Base-by-base conservation (phyloP, 2,329 filamentous ascomycete species). In the Botrytis galanthina region DNA sequence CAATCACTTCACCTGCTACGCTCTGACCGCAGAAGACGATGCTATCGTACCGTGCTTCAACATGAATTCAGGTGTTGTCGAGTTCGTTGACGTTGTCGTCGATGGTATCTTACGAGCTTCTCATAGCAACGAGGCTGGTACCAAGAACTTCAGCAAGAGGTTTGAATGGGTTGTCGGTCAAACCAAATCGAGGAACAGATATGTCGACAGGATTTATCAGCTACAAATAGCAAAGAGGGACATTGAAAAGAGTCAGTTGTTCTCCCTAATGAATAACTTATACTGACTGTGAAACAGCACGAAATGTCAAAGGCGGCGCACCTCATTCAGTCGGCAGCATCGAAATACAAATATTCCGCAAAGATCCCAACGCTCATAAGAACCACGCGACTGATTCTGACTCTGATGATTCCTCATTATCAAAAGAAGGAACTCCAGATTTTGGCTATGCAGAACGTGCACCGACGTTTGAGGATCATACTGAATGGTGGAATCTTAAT, bases 101-200 rank as follows among this genome's bases (percentile, higher is more conserved):
- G 79, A 80, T 71, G 79, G 80, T 5, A 73, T 80, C 57, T 60
- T 79, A 18, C 75, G 79, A 37, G 74, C 75, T n/a, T 77, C 74
- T 3, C 54, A 57, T n/a, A 67, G 48, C 39, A 66, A 74, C 32
- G 73, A 59, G 26, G 62, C 39, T 46, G 29, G 48, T 8, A 72
- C 39, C 6, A 29, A 20, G 14, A 44, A 59, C 4, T 68, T 59
- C 10, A 59, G 29, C 16, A 72, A 60, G 26, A 72, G 39, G 8
- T 69, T 69, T 42, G 62, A 69, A 16, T 60, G 42, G 39, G 39
- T 69, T 20, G 42, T 54, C 5, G 62, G 71, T 26, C 62, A 46
- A 37, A 42, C 42, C 6, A 72, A 68, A 35, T 20, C 46, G 46
- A 32, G 42, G 16, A 72, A 69, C 18, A 59, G 20, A 48, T 46